phyloP scores from a whole-genome alignment of 768 basidiomycete species.

The Russula lepida region DNA sequence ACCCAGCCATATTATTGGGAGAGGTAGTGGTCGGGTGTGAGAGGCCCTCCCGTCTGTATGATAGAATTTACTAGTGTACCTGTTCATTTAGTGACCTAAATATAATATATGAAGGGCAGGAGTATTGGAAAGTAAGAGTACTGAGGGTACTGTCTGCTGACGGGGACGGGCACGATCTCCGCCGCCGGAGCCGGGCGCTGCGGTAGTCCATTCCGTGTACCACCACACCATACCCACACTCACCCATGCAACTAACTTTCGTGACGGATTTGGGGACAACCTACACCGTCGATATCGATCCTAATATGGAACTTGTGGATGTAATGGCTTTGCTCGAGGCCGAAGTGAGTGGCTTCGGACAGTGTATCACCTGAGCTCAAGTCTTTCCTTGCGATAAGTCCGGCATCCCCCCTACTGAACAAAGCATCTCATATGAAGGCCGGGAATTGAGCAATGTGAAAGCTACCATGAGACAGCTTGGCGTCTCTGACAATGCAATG shows the following conservation, averaged over 20 bases:
- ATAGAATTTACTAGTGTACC: background rate
- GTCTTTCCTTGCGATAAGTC: conserved; percentile 46
- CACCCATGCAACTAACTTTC: conserved; percentile 62
- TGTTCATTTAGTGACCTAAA: background rate
- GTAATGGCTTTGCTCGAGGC: conserved; percentile 92
- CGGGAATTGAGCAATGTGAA: conserved; percentile 58
- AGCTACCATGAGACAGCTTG: conserved; percentile 58
- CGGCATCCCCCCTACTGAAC: conserved; percentile 61
- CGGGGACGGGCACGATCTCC: too few species aligned
- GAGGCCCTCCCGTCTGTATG: background rate
- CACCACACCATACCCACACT: background rate
- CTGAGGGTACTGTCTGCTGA: too few species aligned
- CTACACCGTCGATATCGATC: conserved; percentile 75
- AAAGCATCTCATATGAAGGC: conserved; percentile 61
- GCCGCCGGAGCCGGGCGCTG: too few species aligned
- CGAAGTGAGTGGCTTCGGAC: conserved; percentile 55
- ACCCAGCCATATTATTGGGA: conserved; percentile 20
- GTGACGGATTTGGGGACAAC: conserved; percentile 56
- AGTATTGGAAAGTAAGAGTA: too few species aligned
- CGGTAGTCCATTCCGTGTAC: background rate
- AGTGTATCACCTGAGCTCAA: background rate
- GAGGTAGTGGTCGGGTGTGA: conserved; percentile 7
- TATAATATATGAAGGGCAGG: too few species aligned
- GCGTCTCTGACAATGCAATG: conserved; percentile 57
- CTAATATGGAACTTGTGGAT: conserved; percentile 85